Base-by-base conservation (phyloP, 2,329 filamentous ascomycete species). In the Clonostachys rhizophaga region DNA sequence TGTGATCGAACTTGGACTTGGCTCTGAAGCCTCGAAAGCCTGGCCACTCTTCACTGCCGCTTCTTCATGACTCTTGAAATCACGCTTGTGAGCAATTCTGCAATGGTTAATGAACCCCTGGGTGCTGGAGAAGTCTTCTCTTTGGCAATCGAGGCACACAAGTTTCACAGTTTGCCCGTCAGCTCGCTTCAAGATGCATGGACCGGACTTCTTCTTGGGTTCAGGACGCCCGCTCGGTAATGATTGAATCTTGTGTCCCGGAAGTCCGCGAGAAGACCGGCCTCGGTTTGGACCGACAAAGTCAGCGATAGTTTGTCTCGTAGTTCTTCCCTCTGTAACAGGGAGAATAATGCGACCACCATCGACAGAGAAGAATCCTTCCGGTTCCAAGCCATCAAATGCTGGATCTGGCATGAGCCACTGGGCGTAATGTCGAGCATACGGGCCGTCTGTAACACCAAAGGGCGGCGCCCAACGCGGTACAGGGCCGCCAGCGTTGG, bases 31-130 rank as follows among this genome's bases (percentile, higher is more conserved):
- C 17, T 95, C 88, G 49, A 96, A 82, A 12, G 87, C 83, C 55
- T 91, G 85, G 45, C 94, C 94, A 56, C 90, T 95, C 50, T 88
- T 87, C 47, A 91, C 78, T 34, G 92, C 94, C 52, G 94, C 94
- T 59, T 91, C 89, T 65, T 97, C 92, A 60, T 99, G 94, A 57
- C 90, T 96, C 69, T 95, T 92, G 74, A 91, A 97, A 53, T 95
- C 91, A 49, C 89, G 81, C 62, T 87, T 88, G 69, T 99, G 94
- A 24, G 91, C 91, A 58, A 99, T 97, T 48, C 94, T 90, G 64
- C 92, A 97, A 63, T 99, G 94, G 62, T 99, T 99, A 71, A 99
- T 94, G 69, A 97, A 97, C n/a, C 94, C 94, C 66, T 97, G 94
- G 0, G 91, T 95, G 70, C 91, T 97, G 47, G 87, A 91, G 61